Evolutionary conservation across 176 grass and related monocot genomes (phyloP).

Genomic region (Rhynchospora tenuis): DNA sequence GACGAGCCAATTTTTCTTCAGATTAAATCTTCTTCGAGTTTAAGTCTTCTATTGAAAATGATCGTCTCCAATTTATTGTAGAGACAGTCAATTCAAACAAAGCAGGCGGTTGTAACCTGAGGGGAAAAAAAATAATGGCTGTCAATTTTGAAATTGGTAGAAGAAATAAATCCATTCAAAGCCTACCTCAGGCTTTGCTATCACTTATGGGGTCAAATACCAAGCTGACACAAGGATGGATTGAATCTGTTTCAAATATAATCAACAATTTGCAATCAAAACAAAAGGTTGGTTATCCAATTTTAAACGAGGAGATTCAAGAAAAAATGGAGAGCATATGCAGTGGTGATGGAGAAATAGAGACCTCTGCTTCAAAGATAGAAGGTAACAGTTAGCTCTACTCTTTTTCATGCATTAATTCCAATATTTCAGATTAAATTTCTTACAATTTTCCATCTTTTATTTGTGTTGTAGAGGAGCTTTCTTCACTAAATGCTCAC

Average conservation of each 20-base stretch:
- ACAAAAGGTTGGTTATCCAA: constrained; percentile 15
- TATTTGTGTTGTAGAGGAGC: constrained; percentile 52
- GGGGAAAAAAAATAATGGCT: constrained; percentile 48
- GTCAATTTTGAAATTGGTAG: constrained; percentile 17
- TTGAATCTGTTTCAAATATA: constrained; percentile 66
- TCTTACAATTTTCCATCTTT: neutral
- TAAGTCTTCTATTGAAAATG: neutral
- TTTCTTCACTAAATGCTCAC: constrained; percentile 43
- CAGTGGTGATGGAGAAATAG: constrained; percentile 38
- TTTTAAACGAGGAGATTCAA: constrained; percentile 22
- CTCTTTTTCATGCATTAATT: constrained; percentile 5
- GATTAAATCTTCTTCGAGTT: neutral
- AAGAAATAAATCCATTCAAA: constrained; percentile 42
- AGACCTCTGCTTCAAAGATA: constrained; percentile 45
- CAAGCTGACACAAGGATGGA: constrained; percentile 57
- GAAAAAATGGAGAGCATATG: constrained; percentile 26
- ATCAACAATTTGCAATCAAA: constrained; percentile 64
- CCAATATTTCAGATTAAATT: neutral
- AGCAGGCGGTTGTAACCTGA: neutral
- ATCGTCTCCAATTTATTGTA: neutral
- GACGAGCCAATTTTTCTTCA: neutral
- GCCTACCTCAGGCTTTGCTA: constrained; percentile 54
- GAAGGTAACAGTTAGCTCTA: constrained; percentile 48
- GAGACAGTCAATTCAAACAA: constrained; percentile 17
- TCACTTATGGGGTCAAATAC: constrained; percentile 62